Conservation (phyloP, 1,139 yeast genomes). For the Eremothecium sinecaudum region DNA sequence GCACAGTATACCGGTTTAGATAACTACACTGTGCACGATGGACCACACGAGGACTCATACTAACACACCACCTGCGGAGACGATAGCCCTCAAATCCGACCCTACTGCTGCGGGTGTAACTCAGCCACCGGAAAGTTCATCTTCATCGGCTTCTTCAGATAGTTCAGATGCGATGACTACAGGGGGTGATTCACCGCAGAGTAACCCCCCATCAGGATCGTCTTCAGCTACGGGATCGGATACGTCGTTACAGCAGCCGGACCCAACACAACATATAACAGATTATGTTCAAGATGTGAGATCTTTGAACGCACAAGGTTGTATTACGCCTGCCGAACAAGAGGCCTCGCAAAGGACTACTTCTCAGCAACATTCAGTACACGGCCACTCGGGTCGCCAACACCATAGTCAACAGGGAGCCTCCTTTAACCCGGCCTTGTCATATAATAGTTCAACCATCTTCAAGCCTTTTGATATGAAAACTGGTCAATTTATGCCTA, state of each 20-base stretch:
- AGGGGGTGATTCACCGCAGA: conserved; percentile 4
- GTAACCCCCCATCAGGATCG: conserved; percentile 1
- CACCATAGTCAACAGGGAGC: conserved; percentile 6
- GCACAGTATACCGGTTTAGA: neutral
- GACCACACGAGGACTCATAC: conserved; percentile 14
- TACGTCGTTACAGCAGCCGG: conserved; percentile 1
- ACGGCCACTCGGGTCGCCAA: neutral
- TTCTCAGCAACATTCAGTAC: conserved; percentile 3
- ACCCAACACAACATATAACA: conserved; percentile 4
- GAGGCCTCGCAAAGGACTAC: conserved; percentile 3
- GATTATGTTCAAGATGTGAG: conserved; percentile 11
- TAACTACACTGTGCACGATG: conserved; percentile 6
- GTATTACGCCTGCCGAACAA: conserved; percentile 11
- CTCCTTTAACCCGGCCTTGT: conserved; percentile 8
- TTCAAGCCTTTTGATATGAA: conserved; percentile 28
- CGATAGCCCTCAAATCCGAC: conserved; percentile 7
- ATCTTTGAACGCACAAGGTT: conserved; percentile 9
- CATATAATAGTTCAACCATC: conserved; percentile 10
- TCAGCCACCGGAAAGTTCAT: conserved; percentile 2
- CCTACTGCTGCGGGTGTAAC: conserved; percentile 3
- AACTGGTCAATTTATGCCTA: conserved; percentile 25
- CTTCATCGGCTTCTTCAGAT: conserved; percentile 6
- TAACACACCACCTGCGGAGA: conserved; percentile 13
- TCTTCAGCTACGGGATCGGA: conserved; percentile 4
- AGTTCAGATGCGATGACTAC: conserved; percentile 8